These are phyloP conservation scores for Picocystis sp. DNA, from an alignment of 163 green algal genomes.

Conservation along the genomic window DNA sequence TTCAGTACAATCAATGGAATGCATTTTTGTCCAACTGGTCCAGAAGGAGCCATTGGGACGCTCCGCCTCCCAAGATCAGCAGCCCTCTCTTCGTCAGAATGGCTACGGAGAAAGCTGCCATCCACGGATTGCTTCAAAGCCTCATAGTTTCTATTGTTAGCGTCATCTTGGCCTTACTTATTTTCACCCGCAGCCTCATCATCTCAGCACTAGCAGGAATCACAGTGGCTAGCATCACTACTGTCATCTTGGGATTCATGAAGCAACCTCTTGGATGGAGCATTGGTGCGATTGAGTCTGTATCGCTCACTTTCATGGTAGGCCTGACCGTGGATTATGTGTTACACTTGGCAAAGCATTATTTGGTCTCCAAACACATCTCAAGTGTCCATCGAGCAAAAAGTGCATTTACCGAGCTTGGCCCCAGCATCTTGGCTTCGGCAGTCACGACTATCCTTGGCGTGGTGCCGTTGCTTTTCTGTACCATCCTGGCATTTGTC, in stretches of 20 bases:
- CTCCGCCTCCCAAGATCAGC: no score
- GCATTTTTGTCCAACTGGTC: no score
- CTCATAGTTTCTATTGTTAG: constrained; percentile 7
- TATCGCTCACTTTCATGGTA: constrained; percentile 25
- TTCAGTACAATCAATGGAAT: no score
- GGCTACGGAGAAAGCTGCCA: constrained; percentile 11
- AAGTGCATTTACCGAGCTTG: background rate
- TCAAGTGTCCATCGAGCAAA: background rate
- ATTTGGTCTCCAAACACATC: background rate
- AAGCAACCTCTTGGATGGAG: constrained; percentile 16
- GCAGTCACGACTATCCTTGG: background rate
- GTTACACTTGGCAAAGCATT: constrained; percentile 20
- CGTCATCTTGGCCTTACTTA: constrained; percentile 7
- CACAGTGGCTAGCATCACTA: constrained; percentile 14
- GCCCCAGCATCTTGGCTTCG: background rate
- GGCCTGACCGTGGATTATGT: constrained; percentile 21
- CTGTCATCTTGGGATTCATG: constrained; percentile 3
- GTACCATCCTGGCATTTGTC: no score
- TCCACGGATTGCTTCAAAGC: constrained; percentile 1
- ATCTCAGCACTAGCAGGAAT: constrained; percentile 13
- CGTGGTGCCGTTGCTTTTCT: background rate
- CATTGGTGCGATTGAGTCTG: constrained; percentile 22
- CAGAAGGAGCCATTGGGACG: no score
- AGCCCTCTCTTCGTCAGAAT: constrained; percentile 8
- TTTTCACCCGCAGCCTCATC: constrained; percentile 15